Evolutionary conservation across 108 stramenopile genomes (phyloP), one percentile per base, ranked within the genome.

Genomic region (Thalassiosira profunda): DNA sequence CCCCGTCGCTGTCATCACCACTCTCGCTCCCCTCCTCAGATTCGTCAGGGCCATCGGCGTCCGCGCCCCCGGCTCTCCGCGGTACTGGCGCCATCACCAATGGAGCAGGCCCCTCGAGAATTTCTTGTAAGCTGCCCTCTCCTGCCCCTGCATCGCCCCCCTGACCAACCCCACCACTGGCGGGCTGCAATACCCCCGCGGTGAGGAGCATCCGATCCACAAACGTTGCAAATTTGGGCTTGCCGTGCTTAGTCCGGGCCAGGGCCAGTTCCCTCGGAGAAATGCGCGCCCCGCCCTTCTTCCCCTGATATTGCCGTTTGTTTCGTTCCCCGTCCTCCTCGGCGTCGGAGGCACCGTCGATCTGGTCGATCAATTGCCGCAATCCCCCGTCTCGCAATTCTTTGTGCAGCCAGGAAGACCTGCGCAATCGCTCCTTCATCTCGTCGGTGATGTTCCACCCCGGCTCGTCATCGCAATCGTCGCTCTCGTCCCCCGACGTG

Each of bases 391-490:
- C 88, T 64, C 59, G 60, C 37, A 94, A 68, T 75, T 94, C 88
- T 11, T 81, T 62, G 0, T 67, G 84, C 12, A 94, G 36, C 93
- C 93, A 94, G 0, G 31, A 31, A 12, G 86, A 88, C 15, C 60
- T 58, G 28, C 80, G 67, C 1, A 94, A 41, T 15, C 72, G 56
- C 1, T 74, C 28, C 59, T 73, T 94, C 88, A 91, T 94, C 45
- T 88, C 88, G 1, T 73, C 49, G 1, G 86, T 90, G 45, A 93
- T 77, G 18, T 80, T 86, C 85, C 85, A 91, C n/a, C 85, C 90
- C 7, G 79, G 73, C 52, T 86, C 87, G 14, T 89, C 89, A 33
- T 70, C 72, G 23, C 41, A 14, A 35, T 61, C 57, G 37, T 63
- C 81, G 8, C 78, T 63, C 14, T 84, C 83, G n/a, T 88, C 79